These are phyloP conservation scores for Hymenoscyphus fraxineus DNA, from an alignment of 2,329 filamentous ascomycete genomes.

Conservation along the genomic window DNA sequence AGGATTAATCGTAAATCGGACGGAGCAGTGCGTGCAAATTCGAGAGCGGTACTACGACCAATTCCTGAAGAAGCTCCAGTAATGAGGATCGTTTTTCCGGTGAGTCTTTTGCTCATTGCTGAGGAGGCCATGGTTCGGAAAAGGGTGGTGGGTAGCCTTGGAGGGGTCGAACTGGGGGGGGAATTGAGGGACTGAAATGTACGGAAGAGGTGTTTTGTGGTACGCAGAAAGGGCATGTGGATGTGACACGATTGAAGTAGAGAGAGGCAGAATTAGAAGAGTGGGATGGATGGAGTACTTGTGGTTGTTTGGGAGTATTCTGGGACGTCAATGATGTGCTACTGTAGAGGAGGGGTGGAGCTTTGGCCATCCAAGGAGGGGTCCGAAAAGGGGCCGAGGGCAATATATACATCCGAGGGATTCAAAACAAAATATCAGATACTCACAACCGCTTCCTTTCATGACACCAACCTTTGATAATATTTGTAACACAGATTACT, in stretches of 20 bases:
- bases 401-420: not conserved
- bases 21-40: conserved; percentile 85
- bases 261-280: not conserved
- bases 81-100: conserved; percentile 87
- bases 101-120: conserved; percentile 75
- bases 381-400: not conserved
- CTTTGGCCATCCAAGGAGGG: not conserved
- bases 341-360: not conserved
- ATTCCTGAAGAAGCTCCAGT: conserved; percentile 94
- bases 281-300: conserved; percentile 2
- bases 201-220: not conserved
- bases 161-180: not conserved
- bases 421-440: not conserved
- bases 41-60: conserved; percentile 75
- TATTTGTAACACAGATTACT: not conserved
- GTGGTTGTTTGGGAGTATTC: not conserved
- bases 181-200: not conserved
- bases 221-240: not conserved
- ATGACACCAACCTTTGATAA: not conserved
- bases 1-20: conserved; percentile 77
- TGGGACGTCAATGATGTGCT: conserved; percentile 1
- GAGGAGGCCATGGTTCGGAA: conserved; percentile 55
- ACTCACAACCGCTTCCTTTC: not conserved
- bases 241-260: not conserved
- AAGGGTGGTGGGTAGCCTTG: not conserved